Evolutionary conservation across 805 yeast genomes (phyloP), one percentile per base, ranked within the genome.

Genomic region (Yarrowia phangngaensis): DNA sequence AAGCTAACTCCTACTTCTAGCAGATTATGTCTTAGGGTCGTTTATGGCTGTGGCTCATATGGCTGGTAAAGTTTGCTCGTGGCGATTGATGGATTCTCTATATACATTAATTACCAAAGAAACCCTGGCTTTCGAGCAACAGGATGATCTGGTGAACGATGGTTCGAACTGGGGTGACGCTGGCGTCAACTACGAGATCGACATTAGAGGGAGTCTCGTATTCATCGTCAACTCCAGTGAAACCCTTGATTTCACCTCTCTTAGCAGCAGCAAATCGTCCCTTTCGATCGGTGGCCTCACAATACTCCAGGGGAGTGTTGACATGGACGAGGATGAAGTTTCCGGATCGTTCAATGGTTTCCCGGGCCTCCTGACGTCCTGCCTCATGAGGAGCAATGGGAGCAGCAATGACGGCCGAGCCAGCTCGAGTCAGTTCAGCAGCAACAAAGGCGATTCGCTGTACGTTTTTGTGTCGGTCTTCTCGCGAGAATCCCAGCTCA

Each of bases 381-480:
- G 64, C 65, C 30, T 67, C 66, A 26, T 69, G 68, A 8, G 74
- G 70, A 20, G 79, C 75, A 51, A 69, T 64, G 47, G 79, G 74
- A 12, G 82, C 77, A 41, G 84, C 75, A 55, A 89, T 83, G 31
- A 90, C 90, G 58, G 95, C 97, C 8, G 95, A 71, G 51, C 97
- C 97, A n/a, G 96, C 78, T 63, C 85, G 79, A 32, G 83, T 82
- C 57, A 87, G 71, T 68, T 88, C 90, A 51, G 80, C 74, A 35
- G 84, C 75, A 52, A 84, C 78, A 58, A 76, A 80, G 4, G 83
- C 76, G 53, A 79, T 74, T 32, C 59, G 75, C 67, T 59, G 73
- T 56, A 59, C 64, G 58, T 69, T 66, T 54, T 59, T 64, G 59
- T 59, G 63, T 20, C 73, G 61, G 57, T 69, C 71, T 28, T 61